Base-by-base conservation (phyloP, 768 basidiomycete species). In the Ramaria sp. region DNA sequence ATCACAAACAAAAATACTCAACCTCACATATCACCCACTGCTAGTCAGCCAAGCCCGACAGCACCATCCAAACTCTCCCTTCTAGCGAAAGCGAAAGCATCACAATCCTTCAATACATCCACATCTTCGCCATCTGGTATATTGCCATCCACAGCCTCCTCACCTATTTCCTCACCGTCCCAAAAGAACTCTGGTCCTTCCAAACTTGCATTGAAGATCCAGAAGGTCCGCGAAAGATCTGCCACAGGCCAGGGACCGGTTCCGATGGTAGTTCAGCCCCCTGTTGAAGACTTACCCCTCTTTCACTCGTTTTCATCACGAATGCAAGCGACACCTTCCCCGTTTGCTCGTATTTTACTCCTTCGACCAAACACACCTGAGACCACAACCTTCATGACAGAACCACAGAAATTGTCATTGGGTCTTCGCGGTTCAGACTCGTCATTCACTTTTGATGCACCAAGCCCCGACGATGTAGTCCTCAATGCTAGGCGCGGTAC, bases 381-480 rank as follows among this genome's bases (percentile, higher is more conserved):
- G 5, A 3, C 45, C 13, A 7, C 16, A 6, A 8, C 2, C 25
- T 7, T 27, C 16, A 20, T 27, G 13, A 27, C 28, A 5, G 16
- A 47, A 22, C 45, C 25, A 15, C 2, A 28, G 45, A 47, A 47
- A 20, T 1, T 27, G 32, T n/a, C 5, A 24, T 15, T 18, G 22
- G 22, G 36, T 16, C 5, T 15, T 13, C 15, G 24, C 43, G 24
- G 9, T 18, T 44, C 7, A 7, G 10, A 39, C 25, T 34, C 37
- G 9, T 13, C 70, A 2, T 89, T 88, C 64, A 70, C 79, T 9
- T 91, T 93, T 63, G 81, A 92, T 58, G 77, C 75, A 22, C 89
- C 88, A 34, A 96, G 93, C 67, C 95, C 95, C 20, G 95, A 98
- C 61, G 95, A 97, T 62, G 69, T 88, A 58, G 82, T 97, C 8